These are phyloP conservation scores for Aethionema arabicum DNA, from an alignment of 345 rosid genomes.

Conservation along the genomic window DNA sequence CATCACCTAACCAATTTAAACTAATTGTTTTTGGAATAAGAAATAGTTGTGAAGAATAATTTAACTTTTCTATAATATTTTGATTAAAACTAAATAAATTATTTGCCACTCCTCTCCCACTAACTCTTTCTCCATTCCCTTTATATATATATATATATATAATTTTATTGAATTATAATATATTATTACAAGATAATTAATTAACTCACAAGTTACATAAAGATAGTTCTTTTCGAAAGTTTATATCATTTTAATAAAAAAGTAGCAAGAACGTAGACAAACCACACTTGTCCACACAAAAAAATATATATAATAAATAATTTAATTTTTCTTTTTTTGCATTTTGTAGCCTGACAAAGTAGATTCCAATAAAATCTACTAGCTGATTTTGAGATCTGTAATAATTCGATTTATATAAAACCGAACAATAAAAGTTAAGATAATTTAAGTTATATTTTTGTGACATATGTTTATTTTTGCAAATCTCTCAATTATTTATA, in stretches of 20 bases:
- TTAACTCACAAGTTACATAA: conserved; percentile 19
- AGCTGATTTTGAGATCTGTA: conserved; percentile 22
- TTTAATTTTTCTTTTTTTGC: background rate
- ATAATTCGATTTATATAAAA: background rate
- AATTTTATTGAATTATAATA: conserved; percentile 17
- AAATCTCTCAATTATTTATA: no score
- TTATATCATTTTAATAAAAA: conserved; percentile 29
- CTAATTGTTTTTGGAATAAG: no score
- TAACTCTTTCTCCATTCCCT: conserved; percentile 19
- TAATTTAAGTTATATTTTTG: background rate
- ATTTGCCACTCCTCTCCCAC: conserved; percentile 40
- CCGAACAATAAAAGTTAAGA: background rate
- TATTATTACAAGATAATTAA: conserved; percentile 11
- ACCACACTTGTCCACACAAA: conserved; percentile 36
- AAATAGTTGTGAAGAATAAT: no score
- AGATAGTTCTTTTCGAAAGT: conserved; percentile 37
- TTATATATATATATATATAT: conserved; percentile 11
- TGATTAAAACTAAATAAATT: conserved; percentile 21
- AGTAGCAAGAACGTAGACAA: conserved; percentile 36
- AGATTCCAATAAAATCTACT: conserved; percentile 26
- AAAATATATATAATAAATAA: conserved; percentile 20
- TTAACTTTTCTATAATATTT: background rate
- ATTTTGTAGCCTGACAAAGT: conserved; percentile 23
- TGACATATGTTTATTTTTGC: no score
- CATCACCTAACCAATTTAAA: no score